phyloP scores from a whole-genome alignment of 2,329 filamentous ascomycete genomes.

The Furcasterigmium sp. region DNA sequence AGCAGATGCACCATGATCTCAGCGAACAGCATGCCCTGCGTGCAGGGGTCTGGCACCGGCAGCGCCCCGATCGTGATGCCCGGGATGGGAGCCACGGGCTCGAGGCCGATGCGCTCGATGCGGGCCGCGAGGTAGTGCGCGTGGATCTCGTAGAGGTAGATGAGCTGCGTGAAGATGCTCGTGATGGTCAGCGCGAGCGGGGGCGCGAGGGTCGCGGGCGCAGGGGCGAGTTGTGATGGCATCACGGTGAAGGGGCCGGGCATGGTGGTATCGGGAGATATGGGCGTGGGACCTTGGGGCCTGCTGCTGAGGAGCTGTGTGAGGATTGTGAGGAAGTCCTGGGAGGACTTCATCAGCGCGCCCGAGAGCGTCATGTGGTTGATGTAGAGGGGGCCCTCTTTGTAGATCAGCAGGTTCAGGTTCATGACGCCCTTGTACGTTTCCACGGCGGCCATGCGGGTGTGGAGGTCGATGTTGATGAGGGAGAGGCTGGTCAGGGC shows the following conservation, averaged over 20 bases:
- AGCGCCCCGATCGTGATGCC: background rate
- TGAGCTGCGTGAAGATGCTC: conserved; percentile 2
- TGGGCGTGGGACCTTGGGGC: background rate
- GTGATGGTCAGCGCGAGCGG: background rate
- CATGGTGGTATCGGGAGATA: background rate
- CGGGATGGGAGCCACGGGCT: background rate
- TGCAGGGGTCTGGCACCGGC: background rate
- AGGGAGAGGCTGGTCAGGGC: background rate
- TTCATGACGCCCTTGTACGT: background rate
- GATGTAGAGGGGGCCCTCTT: background rate
- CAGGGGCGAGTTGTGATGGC: too few relatives aligned
- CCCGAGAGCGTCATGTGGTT: background rate
- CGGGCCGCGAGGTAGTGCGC: background rate
- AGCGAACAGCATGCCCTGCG: background rate
- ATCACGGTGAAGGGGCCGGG: too few relatives aligned
- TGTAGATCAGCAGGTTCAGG: background rate
- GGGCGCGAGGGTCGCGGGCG: background rate
- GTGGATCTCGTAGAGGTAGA: conserved; percentile 13
- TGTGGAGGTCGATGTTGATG: background rate
- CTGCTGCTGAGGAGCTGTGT: background rate
- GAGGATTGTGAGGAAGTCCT: background rate
- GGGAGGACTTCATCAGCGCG: background rate
- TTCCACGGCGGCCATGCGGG: background rate
- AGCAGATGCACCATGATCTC: background rate
- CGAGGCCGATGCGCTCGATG: background rate